phyloP scores from a whole-genome alignment of 352 stramenopile genomes.

The Pythium plurisporium region DNA sequence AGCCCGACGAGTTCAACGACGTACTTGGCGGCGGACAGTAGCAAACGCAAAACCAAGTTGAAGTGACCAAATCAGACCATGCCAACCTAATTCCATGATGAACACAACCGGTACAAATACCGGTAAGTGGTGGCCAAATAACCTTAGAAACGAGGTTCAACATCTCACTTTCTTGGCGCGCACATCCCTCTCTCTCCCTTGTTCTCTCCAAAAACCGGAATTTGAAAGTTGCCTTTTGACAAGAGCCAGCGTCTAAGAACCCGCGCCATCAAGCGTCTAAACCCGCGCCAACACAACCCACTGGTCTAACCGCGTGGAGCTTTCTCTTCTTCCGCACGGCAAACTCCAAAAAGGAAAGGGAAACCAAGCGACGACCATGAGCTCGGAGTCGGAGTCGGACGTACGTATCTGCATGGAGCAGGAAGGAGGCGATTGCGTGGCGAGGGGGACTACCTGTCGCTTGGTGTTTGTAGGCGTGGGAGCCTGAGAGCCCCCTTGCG shows the following conservation, averaged over 20 bases:
- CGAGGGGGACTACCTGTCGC: constrained; percentile 25
- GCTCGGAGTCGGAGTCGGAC: constrained; percentile 18
- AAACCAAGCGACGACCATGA: constrained; percentile 11
- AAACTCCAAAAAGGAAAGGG: constrained; percentile 16
- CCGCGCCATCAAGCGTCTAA: too few species aligned
- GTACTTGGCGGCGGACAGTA: constrained; percentile 40
- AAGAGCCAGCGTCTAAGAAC: constrained; percentile 2
- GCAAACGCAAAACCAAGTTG: neutral
- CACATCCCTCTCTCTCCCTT: constrained; percentile 3
- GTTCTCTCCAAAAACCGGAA: too few species aligned
- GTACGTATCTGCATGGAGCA: constrained; percentile 5
- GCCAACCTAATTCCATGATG: too few species aligned
- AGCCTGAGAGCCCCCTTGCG: constrained; percentile 21
- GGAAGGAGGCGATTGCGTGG: neutral
- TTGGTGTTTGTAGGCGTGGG: constrained; percentile 16
- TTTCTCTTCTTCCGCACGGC: neutral
- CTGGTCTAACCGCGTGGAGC: too few species aligned
- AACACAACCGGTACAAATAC: neutral
- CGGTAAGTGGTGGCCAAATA: constrained; percentile 4
- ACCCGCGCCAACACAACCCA: too few species aligned
- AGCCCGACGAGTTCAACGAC: constrained; percentile 41
- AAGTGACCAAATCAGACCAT: neutral
- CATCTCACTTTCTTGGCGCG: constrained; percentile 1
- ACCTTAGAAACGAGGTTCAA: constrained; percentile 18
- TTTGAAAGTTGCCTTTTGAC: constrained; percentile 27